phyloP scores from a whole-genome alignment of 805 yeast genomes.

The Teunomyces stri region DNA sequence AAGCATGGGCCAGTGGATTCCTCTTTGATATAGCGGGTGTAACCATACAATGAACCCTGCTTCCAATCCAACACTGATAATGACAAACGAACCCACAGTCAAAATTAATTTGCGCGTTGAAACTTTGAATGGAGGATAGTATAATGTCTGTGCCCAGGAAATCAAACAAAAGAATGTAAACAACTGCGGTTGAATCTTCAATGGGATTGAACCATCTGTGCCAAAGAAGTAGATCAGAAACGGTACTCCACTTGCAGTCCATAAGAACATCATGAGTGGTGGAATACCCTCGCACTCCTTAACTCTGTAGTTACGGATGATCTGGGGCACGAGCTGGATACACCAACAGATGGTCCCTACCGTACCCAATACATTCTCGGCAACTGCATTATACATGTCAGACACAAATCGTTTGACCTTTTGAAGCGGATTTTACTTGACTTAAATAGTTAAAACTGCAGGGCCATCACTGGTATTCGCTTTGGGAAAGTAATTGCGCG shows the following conservation, averaged over 20 bases:
- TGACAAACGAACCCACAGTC: conserved; percentile 36
- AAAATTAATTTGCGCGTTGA: conserved; percentile 33
- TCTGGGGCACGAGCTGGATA: conserved; percentile 84
- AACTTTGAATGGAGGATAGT: conserved; percentile 65
- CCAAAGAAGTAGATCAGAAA: conserved; percentile 81
- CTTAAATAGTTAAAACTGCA: neutral
- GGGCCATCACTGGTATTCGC: neutral
- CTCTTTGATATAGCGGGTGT: conserved; percentile 47
- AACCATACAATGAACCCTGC: conserved; percentile 71
- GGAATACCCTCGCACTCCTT: conserved; percentile 88
- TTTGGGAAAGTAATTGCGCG: conserved; percentile 2
- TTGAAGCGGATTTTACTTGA: neutral
- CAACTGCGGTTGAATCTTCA: conserved; percentile 84
- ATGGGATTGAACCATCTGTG: conserved; percentile 67
- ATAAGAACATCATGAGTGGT: conserved; percentile 80
- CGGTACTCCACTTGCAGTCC: conserved; percentile 76
- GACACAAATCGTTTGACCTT: neutral
- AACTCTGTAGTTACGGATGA: conserved; percentile 65
- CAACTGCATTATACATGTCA: conserved; percentile 35
- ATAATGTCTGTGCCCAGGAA: conserved; percentile 60
- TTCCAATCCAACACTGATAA: conserved; percentile 57
- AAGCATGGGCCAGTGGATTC: conserved; percentile 73
- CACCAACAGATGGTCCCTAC: conserved; percentile 93
- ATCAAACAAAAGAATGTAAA: conserved; percentile 68
- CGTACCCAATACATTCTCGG: conserved; percentile 78